phyloP scores from a whole-genome alignment of 768 basidiomycete species.

The Auricularia auricula-judae region DNA sequence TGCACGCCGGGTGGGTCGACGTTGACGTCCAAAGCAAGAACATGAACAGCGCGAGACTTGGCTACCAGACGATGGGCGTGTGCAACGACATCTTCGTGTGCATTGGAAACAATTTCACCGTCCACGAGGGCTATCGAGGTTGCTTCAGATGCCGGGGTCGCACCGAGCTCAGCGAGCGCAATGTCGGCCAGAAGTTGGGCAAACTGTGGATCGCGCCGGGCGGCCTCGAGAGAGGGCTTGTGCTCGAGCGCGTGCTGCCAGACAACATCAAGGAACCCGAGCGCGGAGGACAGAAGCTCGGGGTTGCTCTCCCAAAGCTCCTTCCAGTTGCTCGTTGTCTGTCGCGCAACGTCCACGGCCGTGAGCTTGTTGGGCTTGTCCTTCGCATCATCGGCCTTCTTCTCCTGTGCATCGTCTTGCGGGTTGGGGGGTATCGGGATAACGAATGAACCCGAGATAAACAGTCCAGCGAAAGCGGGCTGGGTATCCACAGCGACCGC shows the following conservation, averaged over 20 bases:
- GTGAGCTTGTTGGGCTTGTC: slow-evolving; percentile 27
- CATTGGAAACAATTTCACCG: slow-evolving; percentile 38
- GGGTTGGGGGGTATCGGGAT: slow-evolving; percentile 22
- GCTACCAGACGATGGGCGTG: slow-evolving; percentile 60
- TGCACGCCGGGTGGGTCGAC: slow-evolving; percentile 35
- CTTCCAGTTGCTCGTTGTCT: slow-evolving; percentile 59
- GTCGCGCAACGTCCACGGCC: slow-evolving; percentile 56
- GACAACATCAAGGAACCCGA: slow-evolving; percentile 65
- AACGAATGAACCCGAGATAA: slow-evolving; percentile 65
- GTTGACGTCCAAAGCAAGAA: slow-evolving; percentile 66
- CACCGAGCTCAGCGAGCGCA: slow-evolving; percentile 58
- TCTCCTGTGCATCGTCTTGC: slow-evolving; percentile 23
- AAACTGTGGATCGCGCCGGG: slow-evolving; percentile 48
- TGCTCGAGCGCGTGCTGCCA: slow-evolving; percentile 79
- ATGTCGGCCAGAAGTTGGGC: slow-evolving; percentile 63
- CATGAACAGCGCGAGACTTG: slow-evolving; percentile 65
- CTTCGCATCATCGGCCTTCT: slow-evolving; percentile 9
- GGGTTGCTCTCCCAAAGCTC: slow-evolving; percentile 71
- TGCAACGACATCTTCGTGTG: slow-evolving; percentile 48
- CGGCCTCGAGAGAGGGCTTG: slow-evolving; percentile 40
- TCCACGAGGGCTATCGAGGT: slow-evolving; percentile 37
- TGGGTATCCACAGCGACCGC: slow-evolving; percentile 73
- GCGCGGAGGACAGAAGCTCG: slow-evolving; percentile 56
- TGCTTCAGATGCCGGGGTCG: slow-evolving; percentile 56
- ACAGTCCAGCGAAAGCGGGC: slow-evolving; percentile 71